Conservation (phyloP, 495 filamentous ascomycete genomes). For the Bacidia gigantensis region DNA sequence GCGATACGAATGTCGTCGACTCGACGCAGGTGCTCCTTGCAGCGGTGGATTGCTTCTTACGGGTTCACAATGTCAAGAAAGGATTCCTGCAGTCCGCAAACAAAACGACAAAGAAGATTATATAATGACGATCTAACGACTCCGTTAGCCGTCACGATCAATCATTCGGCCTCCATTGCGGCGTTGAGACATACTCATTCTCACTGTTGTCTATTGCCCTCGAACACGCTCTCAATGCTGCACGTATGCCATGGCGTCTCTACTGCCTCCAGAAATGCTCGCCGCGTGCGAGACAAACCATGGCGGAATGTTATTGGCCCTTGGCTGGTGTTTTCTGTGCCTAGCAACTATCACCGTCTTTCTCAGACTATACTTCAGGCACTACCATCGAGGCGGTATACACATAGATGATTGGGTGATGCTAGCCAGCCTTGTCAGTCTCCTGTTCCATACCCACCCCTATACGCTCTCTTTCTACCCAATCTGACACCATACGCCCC, state of each 20-base stretch:
- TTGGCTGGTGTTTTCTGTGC: conserved; percentile 7
- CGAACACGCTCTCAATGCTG: background rate
- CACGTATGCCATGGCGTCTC: conserved; percentile 4
- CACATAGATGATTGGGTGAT: conserved; percentile 16
- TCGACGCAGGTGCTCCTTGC: background rate
- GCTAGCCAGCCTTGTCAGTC: conserved; percentile 14
- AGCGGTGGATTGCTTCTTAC: background rate
- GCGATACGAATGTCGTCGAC: background rate
- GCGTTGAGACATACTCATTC: background rate
- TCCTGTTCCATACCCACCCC: background rate
- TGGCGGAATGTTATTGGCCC: conserved; percentile 12
- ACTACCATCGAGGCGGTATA: conserved; percentile 9
- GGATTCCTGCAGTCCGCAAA: background rate
- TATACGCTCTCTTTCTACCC: background rate
- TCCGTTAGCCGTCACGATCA: background rate
- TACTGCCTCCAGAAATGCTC: background rate
- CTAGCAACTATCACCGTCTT: conserved; percentile 10
- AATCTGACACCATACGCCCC: background rate
- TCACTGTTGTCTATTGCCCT: too few species aligned
- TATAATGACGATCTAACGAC: background rate
- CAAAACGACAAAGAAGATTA: background rate
- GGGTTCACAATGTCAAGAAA: background rate
- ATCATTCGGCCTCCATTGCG: background rate
- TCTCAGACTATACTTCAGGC: conserved; percentile 14
- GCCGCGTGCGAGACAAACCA: conserved; percentile 12